Conservation (phyloP, 78 protist species). For the Fonticula alba region DNA sequence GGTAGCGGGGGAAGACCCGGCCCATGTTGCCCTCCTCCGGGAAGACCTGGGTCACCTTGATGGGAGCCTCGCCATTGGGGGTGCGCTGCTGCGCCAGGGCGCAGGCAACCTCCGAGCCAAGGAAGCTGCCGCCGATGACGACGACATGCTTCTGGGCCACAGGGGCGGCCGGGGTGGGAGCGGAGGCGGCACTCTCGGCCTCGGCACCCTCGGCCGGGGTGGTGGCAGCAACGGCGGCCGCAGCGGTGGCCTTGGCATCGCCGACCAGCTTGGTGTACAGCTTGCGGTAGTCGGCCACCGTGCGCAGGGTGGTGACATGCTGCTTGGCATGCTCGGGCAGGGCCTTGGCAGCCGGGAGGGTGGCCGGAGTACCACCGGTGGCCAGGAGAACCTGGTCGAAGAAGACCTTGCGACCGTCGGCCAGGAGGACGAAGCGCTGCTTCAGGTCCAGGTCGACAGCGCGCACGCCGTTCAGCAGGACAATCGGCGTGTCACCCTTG, state of each 20-base stretch:
- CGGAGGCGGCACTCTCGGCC: no score
- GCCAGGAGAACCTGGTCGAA: slow-evolving; percentile 54
- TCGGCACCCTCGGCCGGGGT: no score
- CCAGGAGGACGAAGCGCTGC: slow-evolving; percentile 8
- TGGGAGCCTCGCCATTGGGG: not conserved
- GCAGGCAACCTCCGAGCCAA: slow-evolving; percentile 57
- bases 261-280: not conserved
- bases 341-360: slow-evolving; percentile 8
- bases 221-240: no score
- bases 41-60: slow-evolving; percentile 32
- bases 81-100: slow-evolving; percentile 14
- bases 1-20: slow-evolving; percentile 28
- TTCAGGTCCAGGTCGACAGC: no score
- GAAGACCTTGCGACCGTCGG: slow-evolving; percentile 33
- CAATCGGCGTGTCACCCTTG: no score
- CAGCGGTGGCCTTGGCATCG: no score
- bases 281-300: slow-evolving; percentile 3
- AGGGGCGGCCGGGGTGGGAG: no score
- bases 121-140: slow-evolving; percentile 63
- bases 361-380: slow-evolving; percentile 60
- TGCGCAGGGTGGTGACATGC: slow-evolving; percentile 31
- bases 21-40: slow-evolving; percentile 38
- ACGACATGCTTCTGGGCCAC: slow-evolving; percentile 27
- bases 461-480: no score
- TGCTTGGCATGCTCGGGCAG: not conserved